Percentiles rank a stretch among this genome's conserved stretches.
Conservation (phyloP, 1,284 basidiomycete species). For the Ceratobasidium papillatum region DNA sequence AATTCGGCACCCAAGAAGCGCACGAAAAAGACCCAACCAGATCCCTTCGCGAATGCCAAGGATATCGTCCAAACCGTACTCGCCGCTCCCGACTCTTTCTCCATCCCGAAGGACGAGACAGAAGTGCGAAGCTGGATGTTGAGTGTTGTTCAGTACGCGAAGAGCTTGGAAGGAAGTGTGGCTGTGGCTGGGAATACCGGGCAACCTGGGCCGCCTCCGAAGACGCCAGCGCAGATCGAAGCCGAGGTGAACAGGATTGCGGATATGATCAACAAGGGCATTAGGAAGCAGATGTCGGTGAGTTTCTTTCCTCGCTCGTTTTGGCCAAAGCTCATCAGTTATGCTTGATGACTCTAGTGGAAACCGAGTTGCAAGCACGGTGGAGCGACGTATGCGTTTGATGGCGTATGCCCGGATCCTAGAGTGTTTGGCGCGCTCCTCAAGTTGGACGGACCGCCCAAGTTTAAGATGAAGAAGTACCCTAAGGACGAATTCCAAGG, state of each 20-base stretch:
- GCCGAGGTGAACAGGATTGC: conserved; percentile 9
- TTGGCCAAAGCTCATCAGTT: background rate
- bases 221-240: conserved; percentile 9
- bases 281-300: conserved; percentile 29
- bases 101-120: conserved; percentile 1
- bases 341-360: background rate
- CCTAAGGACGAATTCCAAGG: conserved; percentile 28
- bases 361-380: conserved; percentile 30
- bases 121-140: conserved; percentile 3
- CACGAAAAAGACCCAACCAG: conserved; percentile 21
- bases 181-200: conserved; percentile 14
- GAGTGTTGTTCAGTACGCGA: conserved; percentile 9
- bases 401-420: conserved; percentile 21
- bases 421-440: conserved; percentile 3
- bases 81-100: conserved; percentile 14
- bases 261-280: conserved; percentile 13
- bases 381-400: conserved; percentile 5
- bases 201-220: conserved; percentile 7
- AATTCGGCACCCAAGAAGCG: conserved; percentile 13
- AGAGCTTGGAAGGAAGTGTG: conserved; percentile 19
- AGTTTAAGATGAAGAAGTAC: conserved; percentile 6
- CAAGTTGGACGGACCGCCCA: background rate
- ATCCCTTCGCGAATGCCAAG: conserved; percentile 12
- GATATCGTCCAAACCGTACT: conserved; percentile 10
- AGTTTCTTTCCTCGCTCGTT: background rate